Percentiles rank a stretch among this genome's conserved stretches.
Conservation (phyloP, 768 basidiomycete genomes). For the Tephrocybe sp. region DNA sequence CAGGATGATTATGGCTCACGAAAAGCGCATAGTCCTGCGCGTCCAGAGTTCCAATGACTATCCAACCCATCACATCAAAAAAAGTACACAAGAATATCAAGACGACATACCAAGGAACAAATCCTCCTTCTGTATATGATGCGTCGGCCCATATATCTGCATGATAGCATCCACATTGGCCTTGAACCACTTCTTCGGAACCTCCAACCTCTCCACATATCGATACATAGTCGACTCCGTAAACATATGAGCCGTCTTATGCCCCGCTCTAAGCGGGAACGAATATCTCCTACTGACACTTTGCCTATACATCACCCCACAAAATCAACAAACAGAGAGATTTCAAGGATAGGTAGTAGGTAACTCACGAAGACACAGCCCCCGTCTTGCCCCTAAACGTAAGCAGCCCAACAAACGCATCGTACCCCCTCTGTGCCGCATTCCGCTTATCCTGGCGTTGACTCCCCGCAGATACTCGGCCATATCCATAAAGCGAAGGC, state of each 20-base stretch:
- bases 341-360: neutral
- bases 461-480: constrained; percentile 45
- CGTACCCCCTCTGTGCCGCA: constrained; percentile 54
- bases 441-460: constrained; percentile 58
- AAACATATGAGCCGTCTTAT: constrained; percentile 63
- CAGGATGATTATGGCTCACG: constrained; percentile 68
- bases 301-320: constrained; percentile 29
- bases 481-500: constrained; percentile 64
- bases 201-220: constrained; percentile 60
- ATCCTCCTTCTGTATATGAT: constrained; percentile 57
- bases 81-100: neutral
- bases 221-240: constrained; percentile 69
- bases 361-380: constrained; percentile 40
- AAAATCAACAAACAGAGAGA: neutral
- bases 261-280: constrained; percentile 60
- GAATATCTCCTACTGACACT: constrained; percentile 50
- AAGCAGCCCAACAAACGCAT: constrained; percentile 49
- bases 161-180: constrained; percentile 65
- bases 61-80: neutral
- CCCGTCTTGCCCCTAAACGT: constrained; percentile 38
- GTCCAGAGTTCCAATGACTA: constrained; percentile 68
- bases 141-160: constrained; percentile 45
- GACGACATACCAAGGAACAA: constrained; percentile 43
- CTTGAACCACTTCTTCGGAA: constrained; percentile 73
- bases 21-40: constrained; percentile 73